Evolutionary conservation across 257 asterid genomes (phyloP).

Genomic region (Fraxinus excelsior): DNA sequence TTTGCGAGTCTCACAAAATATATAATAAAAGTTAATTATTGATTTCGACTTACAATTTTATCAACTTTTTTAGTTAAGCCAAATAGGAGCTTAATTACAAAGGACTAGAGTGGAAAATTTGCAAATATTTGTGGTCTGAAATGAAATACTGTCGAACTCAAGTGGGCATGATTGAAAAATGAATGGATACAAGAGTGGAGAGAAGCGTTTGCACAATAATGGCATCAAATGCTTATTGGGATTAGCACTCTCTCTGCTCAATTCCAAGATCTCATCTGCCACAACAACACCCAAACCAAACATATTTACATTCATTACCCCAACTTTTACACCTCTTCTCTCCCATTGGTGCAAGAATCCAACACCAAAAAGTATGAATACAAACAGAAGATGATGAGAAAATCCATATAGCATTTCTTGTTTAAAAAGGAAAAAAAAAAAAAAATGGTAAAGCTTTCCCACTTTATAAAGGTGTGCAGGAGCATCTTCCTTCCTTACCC

Average conservation of each 20-base stretch:
- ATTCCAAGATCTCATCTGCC: conserved; percentile 3
- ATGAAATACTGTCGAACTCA: background rate
- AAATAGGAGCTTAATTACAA: background rate
- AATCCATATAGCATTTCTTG: conserved; percentile 2
- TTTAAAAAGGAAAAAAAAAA: background rate
- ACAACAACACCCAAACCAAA: background rate
- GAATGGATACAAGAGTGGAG: background rate
- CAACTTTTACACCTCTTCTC: background rate
- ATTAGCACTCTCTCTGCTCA: conserved; percentile 23
- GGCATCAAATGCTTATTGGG: conserved; percentile 32
- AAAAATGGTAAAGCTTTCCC: background rate
- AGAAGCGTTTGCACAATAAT: conserved; percentile 19
- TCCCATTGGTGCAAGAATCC: conserved; percentile 3
- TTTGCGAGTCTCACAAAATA: no score
- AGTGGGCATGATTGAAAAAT: background rate
- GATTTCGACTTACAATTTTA: no score
- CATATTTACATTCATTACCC: background rate
- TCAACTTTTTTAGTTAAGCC: no score
- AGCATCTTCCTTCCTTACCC: background rate
- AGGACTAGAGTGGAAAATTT: background rate
- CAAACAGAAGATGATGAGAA: background rate
- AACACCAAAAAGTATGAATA: conserved; percentile 1
- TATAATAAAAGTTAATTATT: no score
- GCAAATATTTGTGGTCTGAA: background rate
- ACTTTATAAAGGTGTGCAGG: background rate